Conservation (phyloP, 192 early-diverging fungal genomes). For the Coemansia pectinata region DNA sequence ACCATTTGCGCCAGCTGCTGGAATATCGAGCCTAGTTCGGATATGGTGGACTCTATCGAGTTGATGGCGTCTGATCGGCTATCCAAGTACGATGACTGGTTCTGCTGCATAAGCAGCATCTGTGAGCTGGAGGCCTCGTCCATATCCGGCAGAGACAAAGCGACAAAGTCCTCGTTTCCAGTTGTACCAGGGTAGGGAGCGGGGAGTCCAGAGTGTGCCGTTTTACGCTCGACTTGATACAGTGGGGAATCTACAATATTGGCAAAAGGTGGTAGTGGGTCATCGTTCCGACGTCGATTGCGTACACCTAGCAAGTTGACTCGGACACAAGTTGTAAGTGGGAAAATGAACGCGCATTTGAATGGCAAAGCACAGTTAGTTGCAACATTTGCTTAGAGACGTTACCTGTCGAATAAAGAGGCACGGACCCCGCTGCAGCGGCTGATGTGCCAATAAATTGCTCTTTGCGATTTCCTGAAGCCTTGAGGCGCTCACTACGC, state of each 20-base stretch:
- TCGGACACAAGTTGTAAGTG: background rate
- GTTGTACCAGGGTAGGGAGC: conserved; percentile 12
- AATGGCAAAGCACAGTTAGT: background rate
- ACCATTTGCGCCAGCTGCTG: conserved; percentile 84
- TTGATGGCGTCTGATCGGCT: conserved; percentile 88
- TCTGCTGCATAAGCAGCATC: conserved; percentile 62
- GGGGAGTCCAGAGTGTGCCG: background rate
- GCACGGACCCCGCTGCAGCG: conserved; percentile 13
- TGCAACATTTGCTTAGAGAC: background rate
- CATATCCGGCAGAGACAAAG: conserved; percentile 55
- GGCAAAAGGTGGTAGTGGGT: background rate
- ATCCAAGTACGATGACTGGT: conserved; percentile 83
- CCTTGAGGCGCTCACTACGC: conserved; percentile 93
- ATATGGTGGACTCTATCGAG: conserved; percentile 95
- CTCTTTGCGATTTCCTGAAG: conserved; percentile 82
- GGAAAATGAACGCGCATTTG: background rate
- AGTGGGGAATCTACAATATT: conserved; percentile 58
- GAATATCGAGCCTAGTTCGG: conserved; percentile 91
- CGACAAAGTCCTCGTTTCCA: conserved; percentile 54
- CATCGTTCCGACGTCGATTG: conserved; percentile 38
- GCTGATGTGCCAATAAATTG: conserved; percentile 73
- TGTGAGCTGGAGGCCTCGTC: conserved; percentile 67
- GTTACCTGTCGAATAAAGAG: conserved; percentile 41
- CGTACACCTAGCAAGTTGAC: conserved; percentile 41
- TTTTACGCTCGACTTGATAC: conserved; percentile 56